phyloP scores from a whole-genome alignment of 768 basidiomycete genomes.

The Trametes sanguinea region DNA sequence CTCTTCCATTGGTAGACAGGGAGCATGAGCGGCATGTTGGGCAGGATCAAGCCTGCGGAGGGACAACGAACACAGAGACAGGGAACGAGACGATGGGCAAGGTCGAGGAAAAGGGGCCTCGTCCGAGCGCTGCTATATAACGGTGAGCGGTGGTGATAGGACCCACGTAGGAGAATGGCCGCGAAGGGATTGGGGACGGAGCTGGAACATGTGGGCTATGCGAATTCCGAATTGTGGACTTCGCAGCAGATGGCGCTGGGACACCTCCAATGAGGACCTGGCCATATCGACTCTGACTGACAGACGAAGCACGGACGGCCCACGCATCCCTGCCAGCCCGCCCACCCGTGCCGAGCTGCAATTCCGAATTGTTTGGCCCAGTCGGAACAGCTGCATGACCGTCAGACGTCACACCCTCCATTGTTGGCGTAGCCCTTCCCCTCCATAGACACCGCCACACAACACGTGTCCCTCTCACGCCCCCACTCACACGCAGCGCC shows the following conservation, averaged over 20 bases:
- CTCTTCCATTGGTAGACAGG: conserved; percentile 34
- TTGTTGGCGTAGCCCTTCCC: not conserved
- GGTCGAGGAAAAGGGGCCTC: not conserved
- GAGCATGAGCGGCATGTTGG: conserved; percentile 24
- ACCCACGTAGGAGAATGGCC: not conserved
- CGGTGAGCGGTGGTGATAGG: not conserved
- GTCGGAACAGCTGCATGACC: conserved; percentile 12
- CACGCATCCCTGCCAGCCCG: conserved; percentile 6
- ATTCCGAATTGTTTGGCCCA: conserved; percentile 22
- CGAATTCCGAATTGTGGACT: conserved; percentile 27
- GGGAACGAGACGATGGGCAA: not conserved
- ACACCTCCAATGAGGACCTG: conserved; percentile 13
- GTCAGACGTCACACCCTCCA: not conserved
- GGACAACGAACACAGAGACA: not conserved
- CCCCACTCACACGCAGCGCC: not conserved
- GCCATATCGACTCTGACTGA: conserved; percentile 10
- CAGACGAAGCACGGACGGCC: conserved; percentile 7
- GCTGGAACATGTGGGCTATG: conserved; percentile 8
- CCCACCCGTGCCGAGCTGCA: conserved; percentile 10
- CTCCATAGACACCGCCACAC: conserved; percentile 6
- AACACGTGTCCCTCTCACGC: not conserved
- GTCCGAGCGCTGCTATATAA: conserved; percentile 2
- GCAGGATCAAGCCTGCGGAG: conserved; percentile 2
- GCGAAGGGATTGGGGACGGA: conserved; percentile 10
- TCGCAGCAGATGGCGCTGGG: not conserved